These are phyloP conservation scores for Podaxis sp. DNA, from an alignment of 768 basidiomycete species.

Conservation along the genomic window DNA sequence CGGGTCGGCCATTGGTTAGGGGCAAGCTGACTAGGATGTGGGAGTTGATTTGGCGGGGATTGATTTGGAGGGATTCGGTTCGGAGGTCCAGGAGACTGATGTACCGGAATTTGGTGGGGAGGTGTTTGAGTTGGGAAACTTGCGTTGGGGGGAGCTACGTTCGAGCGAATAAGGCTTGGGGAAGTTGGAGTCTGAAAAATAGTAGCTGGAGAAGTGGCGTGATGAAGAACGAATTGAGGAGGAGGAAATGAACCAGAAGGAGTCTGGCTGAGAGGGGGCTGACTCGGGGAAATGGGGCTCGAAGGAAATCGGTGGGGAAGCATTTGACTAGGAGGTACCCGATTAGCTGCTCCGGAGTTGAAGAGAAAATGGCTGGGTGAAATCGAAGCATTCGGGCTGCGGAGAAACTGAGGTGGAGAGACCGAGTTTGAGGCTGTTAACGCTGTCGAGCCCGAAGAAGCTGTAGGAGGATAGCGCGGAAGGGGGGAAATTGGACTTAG, in stretches of 20 bases:
- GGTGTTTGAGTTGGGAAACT: not conserved
- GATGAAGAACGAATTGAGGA: not conserved
- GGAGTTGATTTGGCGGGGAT: not conserved
- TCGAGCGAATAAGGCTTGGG: not conserved
- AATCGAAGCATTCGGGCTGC: not conserved
- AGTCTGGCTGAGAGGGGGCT: not conserved
- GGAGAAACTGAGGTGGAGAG: not conserved
- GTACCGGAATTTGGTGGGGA: not conserved
- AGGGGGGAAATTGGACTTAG: not conserved
- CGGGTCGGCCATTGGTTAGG: constrained; percentile 6
- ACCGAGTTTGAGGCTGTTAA: not conserved
- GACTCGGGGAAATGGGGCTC: not conserved
- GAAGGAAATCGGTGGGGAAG: not conserved
- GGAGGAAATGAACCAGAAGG: not conserved
- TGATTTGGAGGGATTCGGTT: not conserved
- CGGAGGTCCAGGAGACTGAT: not conserved
- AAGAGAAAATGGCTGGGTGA: not conserved
- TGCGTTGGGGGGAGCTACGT: not conserved
- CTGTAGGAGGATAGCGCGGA: not conserved
- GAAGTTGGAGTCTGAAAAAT: not conserved
- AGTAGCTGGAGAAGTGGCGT: not conserved
- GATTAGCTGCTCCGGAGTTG: not conserved
- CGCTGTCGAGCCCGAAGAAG: not conserved
- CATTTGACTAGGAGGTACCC: not conserved
- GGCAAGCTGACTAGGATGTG: constrained; percentile 4